phyloP scores from a whole-genome alignment of 2,329 filamentous ascomycete species.

The Plectosphaerella cucumerina region DNA sequence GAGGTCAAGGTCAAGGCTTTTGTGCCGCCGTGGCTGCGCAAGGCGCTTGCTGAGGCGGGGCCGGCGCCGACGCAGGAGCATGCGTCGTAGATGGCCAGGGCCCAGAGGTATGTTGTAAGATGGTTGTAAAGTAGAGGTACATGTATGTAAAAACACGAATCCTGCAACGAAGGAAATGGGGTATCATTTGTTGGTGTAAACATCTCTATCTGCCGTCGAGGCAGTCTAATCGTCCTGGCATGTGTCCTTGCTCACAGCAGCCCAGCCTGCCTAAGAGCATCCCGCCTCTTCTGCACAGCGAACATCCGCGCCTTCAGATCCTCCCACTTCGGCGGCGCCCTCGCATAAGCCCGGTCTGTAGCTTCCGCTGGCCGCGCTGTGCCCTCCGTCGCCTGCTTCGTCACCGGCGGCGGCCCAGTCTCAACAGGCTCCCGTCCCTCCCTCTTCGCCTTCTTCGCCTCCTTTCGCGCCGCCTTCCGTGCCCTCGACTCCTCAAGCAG shows the following conservation, averaged over 20 bases:
- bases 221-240: conserved; percentile 28
- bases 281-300: conserved; percentile 39
- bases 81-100: conserved; percentile 2
- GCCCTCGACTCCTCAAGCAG: conserved; percentile 31
- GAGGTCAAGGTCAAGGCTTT: conserved; percentile 68
- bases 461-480: conserved; percentile 31
- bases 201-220: conserved; percentile 22
- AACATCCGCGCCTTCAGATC: conserved; percentile 15
- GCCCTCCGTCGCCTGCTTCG: neutral
- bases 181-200: conserved; percentile 1
- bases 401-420: neutral
- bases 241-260: conserved; percentile 36
- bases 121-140: conserved; percentile 9
- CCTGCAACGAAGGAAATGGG: neutral
- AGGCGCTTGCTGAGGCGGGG: conserved; percentile 27
- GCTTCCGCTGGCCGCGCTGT: neutral
- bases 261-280: conserved; percentile 48
- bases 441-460: conserved; percentile 17
- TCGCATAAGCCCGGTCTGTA: no score
- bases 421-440: neutral
- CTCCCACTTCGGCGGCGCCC: conserved; percentile 9
- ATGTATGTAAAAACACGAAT: neutral
- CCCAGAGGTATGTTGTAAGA: conserved; percentile 5
- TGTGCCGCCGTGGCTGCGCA: conserved; percentile 71
- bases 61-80: conserved; percentile 4